Percentiles rank a stretch among this genome's conserved stretches.
Evolutionary conservation across 1,139 yeast genomes (phyloP).

Genomic region (Candida sanyaensis): DNA sequence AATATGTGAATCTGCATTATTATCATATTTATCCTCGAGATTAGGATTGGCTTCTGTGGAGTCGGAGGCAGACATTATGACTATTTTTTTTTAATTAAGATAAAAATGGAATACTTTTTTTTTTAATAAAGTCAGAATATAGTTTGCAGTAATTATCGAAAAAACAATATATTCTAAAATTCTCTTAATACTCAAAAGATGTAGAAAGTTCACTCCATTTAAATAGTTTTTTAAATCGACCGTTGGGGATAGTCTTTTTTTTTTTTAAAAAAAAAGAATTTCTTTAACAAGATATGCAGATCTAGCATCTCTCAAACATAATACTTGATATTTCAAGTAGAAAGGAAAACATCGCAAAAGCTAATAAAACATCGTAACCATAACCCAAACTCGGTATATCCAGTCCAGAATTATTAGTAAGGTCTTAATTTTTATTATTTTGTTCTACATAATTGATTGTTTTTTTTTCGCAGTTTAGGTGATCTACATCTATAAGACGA

Average conservation of each 20-base stretch:
- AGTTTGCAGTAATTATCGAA: background rate
- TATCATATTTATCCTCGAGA: conserved; percentile 4
- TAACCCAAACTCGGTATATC: background rate
- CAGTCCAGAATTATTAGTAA: background rate
- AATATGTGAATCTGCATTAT: background rate
- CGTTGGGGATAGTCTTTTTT: background rate
- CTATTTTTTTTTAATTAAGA: background rate
- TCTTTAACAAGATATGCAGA: background rate
- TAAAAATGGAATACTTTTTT: background rate
- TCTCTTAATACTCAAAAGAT: background rate
- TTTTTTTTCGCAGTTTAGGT: no score
- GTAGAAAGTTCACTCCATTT: background rate
- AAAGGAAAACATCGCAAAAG: background rate
- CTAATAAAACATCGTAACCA: background rate
- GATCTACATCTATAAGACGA: no score
- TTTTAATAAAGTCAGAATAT: background rate
- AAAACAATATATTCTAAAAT: background rate
- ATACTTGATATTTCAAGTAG: background rate
- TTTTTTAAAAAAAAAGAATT: background rate
- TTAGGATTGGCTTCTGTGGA: conserved; percentile 3
- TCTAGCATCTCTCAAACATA: background rate
- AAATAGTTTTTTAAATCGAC: background rate
- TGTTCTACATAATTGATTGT: background rate
- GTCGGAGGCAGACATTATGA: conserved; percentile 4
- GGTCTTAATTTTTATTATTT: background rate